Conservation (phyloP, 192 early-diverging fungal genomes). For the Obelidium mucronatum region DNA sequence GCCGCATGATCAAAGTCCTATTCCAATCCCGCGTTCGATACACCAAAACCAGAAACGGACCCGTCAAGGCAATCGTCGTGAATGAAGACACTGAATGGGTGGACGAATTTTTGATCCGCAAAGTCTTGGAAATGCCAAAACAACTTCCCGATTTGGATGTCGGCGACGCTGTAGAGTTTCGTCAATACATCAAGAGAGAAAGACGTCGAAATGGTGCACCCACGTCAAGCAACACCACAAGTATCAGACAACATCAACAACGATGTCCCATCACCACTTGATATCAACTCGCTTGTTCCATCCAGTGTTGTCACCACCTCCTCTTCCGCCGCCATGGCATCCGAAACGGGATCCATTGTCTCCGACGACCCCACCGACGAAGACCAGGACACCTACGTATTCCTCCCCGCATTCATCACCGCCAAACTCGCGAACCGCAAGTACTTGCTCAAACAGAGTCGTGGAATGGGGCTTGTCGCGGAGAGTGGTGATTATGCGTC, state of each 20-base stretch:
- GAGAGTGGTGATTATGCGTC: conserved; percentile 11
- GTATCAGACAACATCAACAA: too few relatives aligned
- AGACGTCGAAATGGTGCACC: background rate
- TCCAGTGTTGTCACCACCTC: too few relatives aligned
- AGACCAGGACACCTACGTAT: conserved; percentile 26
- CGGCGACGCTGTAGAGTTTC: conserved; percentile 35
- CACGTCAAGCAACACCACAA: too few relatives aligned
- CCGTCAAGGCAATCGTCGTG: background rate
- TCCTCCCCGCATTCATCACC: conserved; percentile 13
- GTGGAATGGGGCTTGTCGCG: conserved; percentile 16
- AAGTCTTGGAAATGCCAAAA: background rate
- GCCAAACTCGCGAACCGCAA: conserved; percentile 2
- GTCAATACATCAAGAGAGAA: background rate
- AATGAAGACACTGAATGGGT: conserved; percentile 28
- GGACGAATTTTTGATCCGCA: conserved; percentile 31
- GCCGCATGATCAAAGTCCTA: conserved; percentile 5
- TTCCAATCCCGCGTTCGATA: conserved; percentile 4
- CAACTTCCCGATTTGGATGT: background rate
- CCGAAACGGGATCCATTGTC: background rate
- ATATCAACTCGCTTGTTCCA: too few relatives aligned
- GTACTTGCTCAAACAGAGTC: background rate
- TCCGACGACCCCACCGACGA: background rate
- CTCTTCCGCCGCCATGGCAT: background rate
- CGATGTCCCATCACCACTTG: too few relatives aligned
- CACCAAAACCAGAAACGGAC: conserved; percentile 6